Percentiles rank a stretch among this genome's conserved stretches.
Conservation (phyloP, 2,329 filamentous ascomycete species). For the Nemania sp. region DNA sequence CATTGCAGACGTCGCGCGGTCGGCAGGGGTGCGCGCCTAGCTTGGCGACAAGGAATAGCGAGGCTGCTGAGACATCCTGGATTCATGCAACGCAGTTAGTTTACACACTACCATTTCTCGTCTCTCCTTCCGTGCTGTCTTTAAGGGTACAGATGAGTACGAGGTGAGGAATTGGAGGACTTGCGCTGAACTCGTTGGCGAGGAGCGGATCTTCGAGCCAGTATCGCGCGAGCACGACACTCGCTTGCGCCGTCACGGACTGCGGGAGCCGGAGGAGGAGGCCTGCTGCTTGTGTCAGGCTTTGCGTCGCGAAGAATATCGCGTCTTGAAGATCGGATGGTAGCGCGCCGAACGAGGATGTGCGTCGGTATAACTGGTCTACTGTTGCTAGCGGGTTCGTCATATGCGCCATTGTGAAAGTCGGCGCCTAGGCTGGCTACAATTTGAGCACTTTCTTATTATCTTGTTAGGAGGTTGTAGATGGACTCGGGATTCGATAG, state of each 20-base stretch:
- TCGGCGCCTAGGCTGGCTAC: neutral
- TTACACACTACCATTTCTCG: neutral
- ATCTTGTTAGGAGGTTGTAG: neutral
- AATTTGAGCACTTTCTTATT: neutral
- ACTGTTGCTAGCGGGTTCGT: slow-evolving; percentile 78
- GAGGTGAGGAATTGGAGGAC: slow-evolving; percentile 33
- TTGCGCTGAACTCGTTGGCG: slow-evolving; percentile 68
- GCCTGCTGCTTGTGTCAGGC: slow-evolving; percentile 81
- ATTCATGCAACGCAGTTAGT: slow-evolving; percentile 14
- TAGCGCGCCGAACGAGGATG: slow-evolving; percentile 65
- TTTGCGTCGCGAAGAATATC: slow-evolving; percentile 77
- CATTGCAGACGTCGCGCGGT: slow-evolving; percentile 83
- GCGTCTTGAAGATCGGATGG: slow-evolving; percentile 77
- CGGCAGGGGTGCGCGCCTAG: slow-evolving; percentile 81
- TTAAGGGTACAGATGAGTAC: neutral
- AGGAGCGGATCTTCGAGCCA: slow-evolving; percentile 73
- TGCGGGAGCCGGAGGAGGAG: slow-evolving; percentile 87
- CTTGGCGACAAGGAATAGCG: slow-evolving; percentile 85
- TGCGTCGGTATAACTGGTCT: slow-evolving; percentile 73
- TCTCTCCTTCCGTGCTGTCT: neutral
- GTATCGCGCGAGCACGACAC: slow-evolving; percentile 83
- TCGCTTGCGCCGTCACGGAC: slow-evolving; percentile 85
- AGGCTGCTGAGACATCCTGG: slow-evolving; percentile 84
- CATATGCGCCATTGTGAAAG: slow-evolving; percentile 68
- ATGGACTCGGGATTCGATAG: neutral